These are phyloP conservation scores for Skeletonema tropicum DNA, from an alignment of 108 stramenopile genomes.

Conservation along the genomic window DNA sequence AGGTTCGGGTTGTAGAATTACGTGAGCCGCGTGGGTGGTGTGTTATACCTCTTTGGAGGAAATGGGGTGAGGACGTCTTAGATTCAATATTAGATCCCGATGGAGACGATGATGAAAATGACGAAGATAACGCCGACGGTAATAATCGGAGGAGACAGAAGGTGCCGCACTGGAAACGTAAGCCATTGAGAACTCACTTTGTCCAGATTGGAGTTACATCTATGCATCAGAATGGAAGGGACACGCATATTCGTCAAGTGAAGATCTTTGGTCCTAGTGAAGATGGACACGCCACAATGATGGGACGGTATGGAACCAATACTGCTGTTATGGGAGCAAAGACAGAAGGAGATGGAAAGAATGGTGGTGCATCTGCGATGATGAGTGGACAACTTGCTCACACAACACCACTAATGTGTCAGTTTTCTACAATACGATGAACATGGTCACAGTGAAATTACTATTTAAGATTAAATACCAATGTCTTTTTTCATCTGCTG, in stretches of 20 bases:
- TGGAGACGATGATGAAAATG: constrained; percentile 44
- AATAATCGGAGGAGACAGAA: constrained; percentile 24
- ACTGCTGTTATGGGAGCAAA: background rate
- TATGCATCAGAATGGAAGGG: constrained; percentile 97
- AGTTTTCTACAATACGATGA: constrained; percentile 68
- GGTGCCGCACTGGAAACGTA: constrained; percentile 35
- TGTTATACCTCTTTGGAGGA: constrained; percentile 63
- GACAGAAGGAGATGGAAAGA: constrained; percentile 4
- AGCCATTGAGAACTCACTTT: constrained; percentile 83
- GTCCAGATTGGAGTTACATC: constrained; percentile 88
- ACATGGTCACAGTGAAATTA: background rate
- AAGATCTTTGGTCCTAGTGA: constrained; percentile 86
- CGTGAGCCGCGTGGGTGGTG: constrained; percentile 91
- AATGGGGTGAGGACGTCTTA: constrained; percentile 44
- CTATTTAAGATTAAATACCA: background rate
- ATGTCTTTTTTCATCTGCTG: background rate
- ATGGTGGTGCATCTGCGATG: constrained; percentile 12
- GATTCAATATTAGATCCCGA: constrained; percentile 66
- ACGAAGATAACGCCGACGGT: constrained; percentile 22
- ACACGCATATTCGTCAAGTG: constrained; percentile 95
- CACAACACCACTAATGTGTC: constrained; percentile 57
- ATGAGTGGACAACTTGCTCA: constrained; percentile 50
- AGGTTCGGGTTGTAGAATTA: constrained; percentile 82
- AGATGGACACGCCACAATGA: constrained; percentile 29
- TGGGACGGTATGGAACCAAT: constrained; percentile 5